phyloP scores from a whole-genome alignment of 108 stramenopile species.

The Pseudonitzschia pungens region DNA sequence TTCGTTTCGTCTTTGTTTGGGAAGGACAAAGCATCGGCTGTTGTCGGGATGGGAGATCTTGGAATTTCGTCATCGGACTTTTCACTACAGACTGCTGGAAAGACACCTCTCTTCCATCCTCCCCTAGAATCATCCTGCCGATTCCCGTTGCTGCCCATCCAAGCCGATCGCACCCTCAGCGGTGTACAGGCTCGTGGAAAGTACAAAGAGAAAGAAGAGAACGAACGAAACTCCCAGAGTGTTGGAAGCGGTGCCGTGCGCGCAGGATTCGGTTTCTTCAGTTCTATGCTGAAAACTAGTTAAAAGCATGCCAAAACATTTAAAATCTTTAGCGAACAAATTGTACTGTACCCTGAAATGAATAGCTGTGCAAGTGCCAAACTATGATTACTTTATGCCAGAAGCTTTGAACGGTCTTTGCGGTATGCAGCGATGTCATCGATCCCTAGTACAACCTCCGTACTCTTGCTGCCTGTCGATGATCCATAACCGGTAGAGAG shows the following conservation, averaged over 20 bases:
- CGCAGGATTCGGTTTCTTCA: constrained; percentile 74
- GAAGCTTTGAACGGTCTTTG: constrained; percentile 26
- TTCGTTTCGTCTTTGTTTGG: constrained; percentile 77
- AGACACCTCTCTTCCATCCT: constrained; percentile 51
- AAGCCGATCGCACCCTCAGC: constrained; percentile 77
- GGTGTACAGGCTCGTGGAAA: constrained; percentile 79
- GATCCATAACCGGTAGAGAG: constrained; percentile 41
- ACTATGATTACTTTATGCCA: background rate
- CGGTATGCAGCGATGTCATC: constrained; percentile 63
- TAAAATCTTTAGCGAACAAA: too few species aligned
- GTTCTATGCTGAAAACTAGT: constrained; percentile 79
- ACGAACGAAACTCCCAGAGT: constrained; percentile 27
- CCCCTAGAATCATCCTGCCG: constrained; percentile 77
- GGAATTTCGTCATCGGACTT: constrained; percentile 3
- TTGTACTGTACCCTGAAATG: background rate
- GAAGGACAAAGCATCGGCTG: constrained; percentile 34
- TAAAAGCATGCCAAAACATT: constrained; percentile 27
- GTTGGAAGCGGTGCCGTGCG: constrained; percentile 65
- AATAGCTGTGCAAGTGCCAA: background rate
- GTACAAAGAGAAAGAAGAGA: constrained; percentile 49
- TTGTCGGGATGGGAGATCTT: constrained; percentile 24
- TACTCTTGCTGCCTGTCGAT: background rate
- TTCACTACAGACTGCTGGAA: background rate
- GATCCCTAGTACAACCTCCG: constrained; percentile 51
- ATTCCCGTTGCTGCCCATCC: constrained; percentile 79